Percentiles rank a stretch among this genome's conserved stretches.
Evolutionary conservation across 495 filamentous ascomycete species (phyloP).

Genomic region (Cercophora scortea): DNA sequence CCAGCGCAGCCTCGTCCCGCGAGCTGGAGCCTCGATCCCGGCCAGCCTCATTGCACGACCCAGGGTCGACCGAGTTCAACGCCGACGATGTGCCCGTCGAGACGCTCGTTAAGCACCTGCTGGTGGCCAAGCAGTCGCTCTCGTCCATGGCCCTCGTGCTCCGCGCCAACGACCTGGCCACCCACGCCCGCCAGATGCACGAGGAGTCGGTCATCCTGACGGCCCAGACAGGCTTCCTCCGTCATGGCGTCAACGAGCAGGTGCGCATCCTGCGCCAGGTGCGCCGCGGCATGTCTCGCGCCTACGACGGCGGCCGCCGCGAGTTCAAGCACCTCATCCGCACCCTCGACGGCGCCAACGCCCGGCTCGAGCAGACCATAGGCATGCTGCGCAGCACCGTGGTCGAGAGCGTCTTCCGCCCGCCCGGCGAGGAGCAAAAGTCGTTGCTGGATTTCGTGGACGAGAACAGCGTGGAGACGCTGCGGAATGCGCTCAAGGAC

Average conservation of each 20-base stretch:
- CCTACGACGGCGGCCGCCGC: slow-evolving; percentile 37
- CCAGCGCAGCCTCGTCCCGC: slow-evolving; percentile 9
- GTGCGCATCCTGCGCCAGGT: slow-evolving; percentile 60
- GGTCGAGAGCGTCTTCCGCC: slow-evolving; percentile 68
- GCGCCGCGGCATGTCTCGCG: slow-evolving; percentile 48
- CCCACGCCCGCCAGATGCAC: slow-evolving; percentile 61
- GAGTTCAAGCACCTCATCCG: slow-evolving; percentile 54
- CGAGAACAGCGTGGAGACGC: slow-evolving; percentile 62
- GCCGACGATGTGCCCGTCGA: slow-evolving; percentile 49
- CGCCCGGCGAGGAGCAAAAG: slow-evolving; percentile 56
- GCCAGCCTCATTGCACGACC: slow-evolving; percentile 6
- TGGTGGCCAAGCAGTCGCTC: slow-evolving; percentile 83
- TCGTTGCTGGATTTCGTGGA: slow-evolving; percentile 88
- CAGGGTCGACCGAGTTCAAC: slow-evolving; percentile 12
- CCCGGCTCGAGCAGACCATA: slow-evolving; percentile 63
- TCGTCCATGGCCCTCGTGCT: slow-evolving; percentile 78
- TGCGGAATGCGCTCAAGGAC: slow-evolving; percentile 57
- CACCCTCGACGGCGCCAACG: slow-evolving; percentile 67
- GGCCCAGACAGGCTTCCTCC: slow-evolving; percentile 71
- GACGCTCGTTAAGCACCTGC: slow-evolving; percentile 69
- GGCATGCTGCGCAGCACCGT: slow-evolving; percentile 58
- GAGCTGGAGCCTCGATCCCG: slow-evolving; percentile 3
- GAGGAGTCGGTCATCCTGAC: slow-evolving; percentile 73
- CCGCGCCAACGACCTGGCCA: slow-evolving; percentile 83
- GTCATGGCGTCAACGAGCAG: slow-evolving; percentile 65